Evolutionary conservation across 495 filamentous ascomycete species (phyloP), one percentile per base, ranked within the genome.

Genomic region (Penicillium odoratum): DNA sequence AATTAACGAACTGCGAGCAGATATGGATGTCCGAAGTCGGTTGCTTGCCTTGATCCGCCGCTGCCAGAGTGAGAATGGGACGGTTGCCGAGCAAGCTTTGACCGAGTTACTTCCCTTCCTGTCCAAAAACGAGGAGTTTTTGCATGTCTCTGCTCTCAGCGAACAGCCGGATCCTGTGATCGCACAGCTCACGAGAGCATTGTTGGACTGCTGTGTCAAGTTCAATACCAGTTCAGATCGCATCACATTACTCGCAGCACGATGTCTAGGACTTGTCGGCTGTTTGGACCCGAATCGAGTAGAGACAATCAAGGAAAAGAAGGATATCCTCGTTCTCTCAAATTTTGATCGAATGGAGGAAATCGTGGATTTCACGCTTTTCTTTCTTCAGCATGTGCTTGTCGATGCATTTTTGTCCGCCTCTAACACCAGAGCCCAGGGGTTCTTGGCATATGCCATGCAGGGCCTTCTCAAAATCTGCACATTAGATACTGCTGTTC

Each of bases 391-490:
- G 62, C 81, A 94, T 65, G 87, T 96, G 2, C 76, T 98, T 25
- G 91, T 98, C 50, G 90, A 92, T 61, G 87, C 92, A 11, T 99
- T 99, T 67, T 75, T 93, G 34, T 93, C 92, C 3, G 87, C 89
- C 9, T 92, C 85, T 3, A 94, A 96, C 65, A 88, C 92, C 0
- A 86, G 85, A 64, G 81, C 90, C 16, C 93, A 96, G 67, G 91
- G 91, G 1, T 97, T 95, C 67, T 78, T 99, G 15, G 90, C 92
- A 13, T 98, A 86, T 68, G 89, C 87, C 3, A 96, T 98, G 87
- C 94, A 99, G 71, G 88, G 94, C 62, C 79, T 99, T 8, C 81
- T 98, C 8, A 87, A 85, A 53, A 84, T 86, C 57, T 87, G 87
- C 65, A 84, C 86, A 29, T 83, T 96, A 56, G 84, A 83, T 38